A percentile compares a stretch with the other conserved stretches of the same genome.
phyloP scores from a whole-genome alignment of 257 asterid species.

The Datura wrightii region DNA sequence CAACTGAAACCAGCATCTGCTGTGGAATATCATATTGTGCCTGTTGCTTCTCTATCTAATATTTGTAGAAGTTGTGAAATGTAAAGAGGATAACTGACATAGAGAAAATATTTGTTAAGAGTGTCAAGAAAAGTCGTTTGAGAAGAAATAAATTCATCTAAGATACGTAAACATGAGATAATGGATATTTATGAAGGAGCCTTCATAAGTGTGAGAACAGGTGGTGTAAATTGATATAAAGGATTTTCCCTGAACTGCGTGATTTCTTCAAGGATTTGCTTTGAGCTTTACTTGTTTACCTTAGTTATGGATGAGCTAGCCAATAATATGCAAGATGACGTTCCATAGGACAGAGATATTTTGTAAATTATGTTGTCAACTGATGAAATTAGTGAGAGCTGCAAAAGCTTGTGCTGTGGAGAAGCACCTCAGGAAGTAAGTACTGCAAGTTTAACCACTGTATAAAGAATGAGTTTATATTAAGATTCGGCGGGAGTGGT shows the following conservation, averaged over 20 bases:
- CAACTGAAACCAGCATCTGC: conserved; percentile 8
- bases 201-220: conserved; percentile 6
- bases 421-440: not conserved
- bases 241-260: not conserved
- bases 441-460: too few species aligned
- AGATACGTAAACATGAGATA: not conserved
- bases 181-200: not conserved
- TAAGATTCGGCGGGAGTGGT: not conserved
- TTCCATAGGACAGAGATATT: not conserved
- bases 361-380: not conserved
- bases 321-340: not conserved
- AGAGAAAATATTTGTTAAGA: not conserved
- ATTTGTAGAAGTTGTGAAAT: not conserved
- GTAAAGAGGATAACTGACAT: not conserved
- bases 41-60: not conserved
- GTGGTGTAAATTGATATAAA: not conserved
- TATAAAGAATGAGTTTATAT: not conserved
- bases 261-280: not conserved
- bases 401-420: not conserved
- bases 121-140: not conserved
- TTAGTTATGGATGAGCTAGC: conserved; percentile 4
- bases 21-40: not conserved
- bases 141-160: conserved; percentile 18
- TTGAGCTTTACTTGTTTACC: not conserved
- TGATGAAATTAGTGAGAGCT: not conserved